phyloP scores from a whole-genome alignment of 768 basidiomycete species.

The Tephrocybe sp. region DNA sequence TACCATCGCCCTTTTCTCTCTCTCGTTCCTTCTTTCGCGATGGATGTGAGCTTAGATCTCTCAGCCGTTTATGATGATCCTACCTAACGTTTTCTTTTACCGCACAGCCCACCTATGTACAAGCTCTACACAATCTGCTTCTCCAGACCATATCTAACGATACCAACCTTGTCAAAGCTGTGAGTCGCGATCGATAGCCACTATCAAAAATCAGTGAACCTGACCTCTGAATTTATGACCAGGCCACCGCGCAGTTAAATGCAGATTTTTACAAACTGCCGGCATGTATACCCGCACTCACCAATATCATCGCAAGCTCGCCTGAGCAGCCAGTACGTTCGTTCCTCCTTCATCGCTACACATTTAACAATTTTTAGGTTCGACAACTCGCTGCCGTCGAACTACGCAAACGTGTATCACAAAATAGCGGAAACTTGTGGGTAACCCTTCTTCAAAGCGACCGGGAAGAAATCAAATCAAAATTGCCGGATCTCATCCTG shows the following conservation, averaged over 20 bases:
- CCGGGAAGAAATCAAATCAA: conserved; percentile 81
- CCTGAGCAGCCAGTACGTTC: conserved; percentile 78
- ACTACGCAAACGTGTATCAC: conserved; percentile 85
- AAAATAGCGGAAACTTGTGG: conserved; percentile 85
- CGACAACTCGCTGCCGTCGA: conserved; percentile 97
- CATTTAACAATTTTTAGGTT: conserved; percentile 49
- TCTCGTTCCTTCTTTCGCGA: conserved; percentile 20
- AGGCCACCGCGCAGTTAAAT: conserved; percentile 93
- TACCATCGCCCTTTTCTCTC: conserved; percentile 20
- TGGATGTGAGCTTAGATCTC: conserved; percentile 46
- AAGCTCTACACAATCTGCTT: conserved; percentile 82
- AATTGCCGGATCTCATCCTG: conserved; percentile 76
- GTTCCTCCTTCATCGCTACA: conserved; percentile 2
- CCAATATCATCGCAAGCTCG: conserved; percentile 80
- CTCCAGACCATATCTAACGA: conserved; percentile 85
- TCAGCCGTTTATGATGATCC: conserved; percentile 7
- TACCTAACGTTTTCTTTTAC: conserved; percentile 18
- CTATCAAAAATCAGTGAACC: background rate
- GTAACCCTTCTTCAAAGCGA: conserved; percentile 58
- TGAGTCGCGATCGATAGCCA: conserved; percentile 36
- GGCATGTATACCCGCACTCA: conserved; percentile 86
- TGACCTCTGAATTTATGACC: conserved; percentile 4
- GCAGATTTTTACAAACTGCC: conserved; percentile 92
- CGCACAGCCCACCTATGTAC: conserved; percentile 65
- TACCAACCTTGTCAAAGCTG: conserved; percentile 85